Percentiles rank a stretch among this genome's conserved stretches.
Evolutionary conservation across 1,139 yeast species (phyloP).

Genomic region (Geotrichum cucujoidarum): DNA sequence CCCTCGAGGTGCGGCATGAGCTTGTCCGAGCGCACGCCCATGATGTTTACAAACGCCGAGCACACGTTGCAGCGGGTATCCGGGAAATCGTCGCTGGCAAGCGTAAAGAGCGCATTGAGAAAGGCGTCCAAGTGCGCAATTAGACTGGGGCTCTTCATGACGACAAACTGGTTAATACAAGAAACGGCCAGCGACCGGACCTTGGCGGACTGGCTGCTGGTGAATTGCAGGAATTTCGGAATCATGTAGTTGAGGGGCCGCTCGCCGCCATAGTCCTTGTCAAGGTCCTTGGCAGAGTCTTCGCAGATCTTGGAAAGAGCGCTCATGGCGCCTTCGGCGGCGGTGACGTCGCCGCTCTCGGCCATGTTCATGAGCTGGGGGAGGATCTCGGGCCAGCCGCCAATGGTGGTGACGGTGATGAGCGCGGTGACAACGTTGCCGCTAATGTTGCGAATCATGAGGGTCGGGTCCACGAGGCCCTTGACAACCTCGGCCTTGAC

Average conservation of each 20-base stretch:
- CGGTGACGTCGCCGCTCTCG: slow-evolving; percentile 39
- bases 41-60: slow-evolving; percentile 62
- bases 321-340: slow-evolving; percentile 67
- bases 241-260: slow-evolving; percentile 67
- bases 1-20: slow-evolving; percentile 77
- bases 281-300: slow-evolving; percentile 60
- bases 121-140: slow-evolving; percentile 64
- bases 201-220: slow-evolving; percentile 39
- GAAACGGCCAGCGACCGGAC: slow-evolving; percentile 62
- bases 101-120: slow-evolving; percentile 57
- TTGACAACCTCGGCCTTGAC: slow-evolving; percentile 56
- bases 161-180: slow-evolving; percentile 74
- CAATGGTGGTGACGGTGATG: slow-evolving; percentile 63
- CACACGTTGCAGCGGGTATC: slow-evolving; percentile 72
- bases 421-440: slow-evolving; percentile 87
- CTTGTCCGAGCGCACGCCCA: slow-evolving; percentile 79
- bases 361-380: slow-evolving; percentile 62
- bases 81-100: slow-evolving; percentile 52
- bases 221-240: slow-evolving; percentile 55
- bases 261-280: slow-evolving; percentile 55
- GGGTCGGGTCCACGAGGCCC: slow-evolving; percentile 60
- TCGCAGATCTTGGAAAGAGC: slow-evolving; percentile 87
- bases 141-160: slow-evolving; percentile 61
- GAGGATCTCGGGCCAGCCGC: slow-evolving; percentile 69
- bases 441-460: slow-evolving; percentile 74